A percentile compares a stretch with the other conserved stretches of the same genome.
These are phyloP conservation scores for Verticillium albo-atrum DNA, from an alignment of 2,329 filamentous ascomycete genomes.

Conservation along the genomic window DNA sequence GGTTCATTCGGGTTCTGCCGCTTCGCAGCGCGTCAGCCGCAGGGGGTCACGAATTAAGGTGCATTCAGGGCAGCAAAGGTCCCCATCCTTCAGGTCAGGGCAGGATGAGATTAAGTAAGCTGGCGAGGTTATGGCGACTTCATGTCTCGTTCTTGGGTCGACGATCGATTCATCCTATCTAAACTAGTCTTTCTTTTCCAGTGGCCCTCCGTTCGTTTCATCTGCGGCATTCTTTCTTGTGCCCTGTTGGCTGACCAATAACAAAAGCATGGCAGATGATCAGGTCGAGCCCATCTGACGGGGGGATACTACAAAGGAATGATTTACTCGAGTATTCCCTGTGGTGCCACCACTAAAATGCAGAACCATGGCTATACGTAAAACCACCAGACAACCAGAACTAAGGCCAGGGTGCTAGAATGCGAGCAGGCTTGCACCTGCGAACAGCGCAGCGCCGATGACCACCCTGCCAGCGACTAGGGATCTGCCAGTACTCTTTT, in stretches of 20 bases:
- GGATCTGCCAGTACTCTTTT: background rate
- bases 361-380: no score
- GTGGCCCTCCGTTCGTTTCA: background rate
- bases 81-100: background rate
- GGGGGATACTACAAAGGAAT: no score
- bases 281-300: no score
- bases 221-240: background rate
- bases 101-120: background rate
- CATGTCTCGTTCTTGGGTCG: background rate
- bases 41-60: background rate
- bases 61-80: no score
- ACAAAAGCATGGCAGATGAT: background rate
- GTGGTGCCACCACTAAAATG: no score
- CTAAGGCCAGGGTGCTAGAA: no score
- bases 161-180: background rate
- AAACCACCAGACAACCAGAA: no score
- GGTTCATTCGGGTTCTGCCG: background rate
- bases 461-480: background rate
- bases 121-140: background rate
- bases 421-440: background rate
- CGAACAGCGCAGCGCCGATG: background rate
- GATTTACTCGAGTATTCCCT: no score
- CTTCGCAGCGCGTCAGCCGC: background rate
- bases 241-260: background rate
- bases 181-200: background rate